phyloP scores from a whole-genome alignment of 495 filamentous ascomycete species.

The Tuber calosporum region DNA sequence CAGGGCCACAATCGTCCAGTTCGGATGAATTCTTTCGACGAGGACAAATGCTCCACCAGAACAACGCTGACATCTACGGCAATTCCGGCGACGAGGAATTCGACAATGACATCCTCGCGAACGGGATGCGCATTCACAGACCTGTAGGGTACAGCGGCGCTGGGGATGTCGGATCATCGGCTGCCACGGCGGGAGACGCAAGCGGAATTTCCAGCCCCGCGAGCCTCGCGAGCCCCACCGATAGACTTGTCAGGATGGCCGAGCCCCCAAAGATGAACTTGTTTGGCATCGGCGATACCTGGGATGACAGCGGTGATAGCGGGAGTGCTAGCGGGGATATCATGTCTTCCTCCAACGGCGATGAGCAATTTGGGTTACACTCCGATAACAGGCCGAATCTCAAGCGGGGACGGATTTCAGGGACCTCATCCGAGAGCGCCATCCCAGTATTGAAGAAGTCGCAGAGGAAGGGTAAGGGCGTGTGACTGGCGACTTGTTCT shows the following conservation, averaged over 20 bases:
- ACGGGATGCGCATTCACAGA: constrained; percentile 30
- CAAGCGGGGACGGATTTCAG: constrained; percentile 30
- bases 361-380: constrained; percentile 26
- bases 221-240: constrained; percentile 10
- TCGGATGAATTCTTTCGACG: constrained; percentile 31
- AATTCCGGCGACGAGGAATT: constrained; percentile 33
- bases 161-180: constrained; percentile 28
- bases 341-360: constrained; percentile 21
- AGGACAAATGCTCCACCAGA: constrained; percentile 19
- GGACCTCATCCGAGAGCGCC: constrained; percentile 24
- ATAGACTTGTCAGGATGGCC: constrained; percentile 8
- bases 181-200: constrained; percentile 39
- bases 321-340: constrained; percentile 22
- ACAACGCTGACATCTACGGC: constrained; percentile 17
- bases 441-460: constrained; percentile 30
- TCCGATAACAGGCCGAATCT: constrained; percentile 25
- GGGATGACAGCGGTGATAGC: constrained; percentile 26
- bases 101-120: constrained; percentile 3
- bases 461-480: constrained; percentile 20
- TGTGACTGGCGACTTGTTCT: not conserved
- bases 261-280: constrained; percentile 11
- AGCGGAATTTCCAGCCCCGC: constrained; percentile 25
- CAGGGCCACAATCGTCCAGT: constrained; percentile 30
- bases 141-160: constrained; percentile 8
- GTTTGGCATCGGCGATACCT: constrained; percentile 16